Percentiles rank a stretch among this genome's conserved stretches.
phyloP scores from a whole-genome alignment of 1,139 yeast species.

The Pichia sp. region DNA sequence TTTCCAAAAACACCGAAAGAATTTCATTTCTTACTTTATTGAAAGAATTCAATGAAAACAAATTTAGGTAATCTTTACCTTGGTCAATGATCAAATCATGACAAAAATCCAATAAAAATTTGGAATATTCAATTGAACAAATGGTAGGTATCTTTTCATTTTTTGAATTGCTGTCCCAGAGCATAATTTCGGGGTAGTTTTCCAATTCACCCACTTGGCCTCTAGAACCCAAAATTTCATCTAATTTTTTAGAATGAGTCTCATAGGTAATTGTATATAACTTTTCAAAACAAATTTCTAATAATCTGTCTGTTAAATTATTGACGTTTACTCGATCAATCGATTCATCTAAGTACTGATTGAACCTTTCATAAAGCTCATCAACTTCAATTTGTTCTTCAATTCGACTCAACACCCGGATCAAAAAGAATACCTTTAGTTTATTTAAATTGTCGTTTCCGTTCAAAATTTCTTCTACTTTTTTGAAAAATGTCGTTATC shows the following conservation, averaged over 20 bases:
- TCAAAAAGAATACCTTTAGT: conserved; percentile 14
- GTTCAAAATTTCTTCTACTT: conserved; percentile 3
- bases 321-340: not conserved
- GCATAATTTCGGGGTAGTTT: conserved; percentile 4
- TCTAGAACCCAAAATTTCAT: not conserved
- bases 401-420: conserved; percentile 18
- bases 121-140: conserved; percentile 16
- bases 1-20: conserved; percentile 12
- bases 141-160: conserved; percentile 13
- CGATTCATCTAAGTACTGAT: conserved; percentile 1
- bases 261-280: conserved; percentile 7
- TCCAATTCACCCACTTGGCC: conserved; percentile 8
- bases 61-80: conserved; percentile 18
- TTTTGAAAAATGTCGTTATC: conserved; percentile 12
- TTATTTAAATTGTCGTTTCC: conserved; percentile 1
- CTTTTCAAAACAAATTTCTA: conserved; percentile 13
- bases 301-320: conserved; percentile 5
- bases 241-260: conserved; percentile 2
- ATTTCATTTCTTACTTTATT: conserved; percentile 10
- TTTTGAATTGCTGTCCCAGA: conserved; percentile 10
- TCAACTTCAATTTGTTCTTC: conserved; percentile 13
- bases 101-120: conserved; percentile 13
- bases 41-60: conserved; percentile 17
- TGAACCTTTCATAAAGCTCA: conserved; percentile 7
- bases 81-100: conserved; percentile 11